Evolutionary conservation across 2,329 filamentous ascomycete genomes (phyloP), one percentile per base, ranked within the genome.

Genomic region (Blastomyces emzantsi): DNA sequence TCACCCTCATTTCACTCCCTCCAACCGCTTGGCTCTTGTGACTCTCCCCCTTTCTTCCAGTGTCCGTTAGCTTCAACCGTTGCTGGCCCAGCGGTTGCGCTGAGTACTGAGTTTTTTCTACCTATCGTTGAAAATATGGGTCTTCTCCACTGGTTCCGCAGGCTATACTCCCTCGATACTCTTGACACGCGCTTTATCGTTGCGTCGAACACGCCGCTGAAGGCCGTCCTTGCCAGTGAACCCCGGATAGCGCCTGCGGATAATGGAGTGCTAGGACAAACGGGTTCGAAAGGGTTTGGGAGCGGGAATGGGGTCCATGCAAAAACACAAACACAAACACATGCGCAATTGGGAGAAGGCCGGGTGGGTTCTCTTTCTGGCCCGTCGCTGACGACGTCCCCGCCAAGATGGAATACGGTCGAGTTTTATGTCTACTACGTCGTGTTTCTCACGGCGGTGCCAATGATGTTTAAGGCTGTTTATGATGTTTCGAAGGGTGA

Each of bases 391-490:
- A 57, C 54, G 17, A 39, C 57, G 5, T 63, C 81, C 66, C 84
- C 86, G 45, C 83, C 92, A 54, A 88, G 84, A 86, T 99, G 93
- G 93, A 85, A 82, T 30, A 95, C 92, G 0, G 82, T 83, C 2
- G 94, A 99, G 77, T 97, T 94, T 78, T 88, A 85, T 73, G 69
- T 92, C 62, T 97, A 99, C 79, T 89, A 87, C 69, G 58, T 88
- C 25, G 77, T 90, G 68, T 84, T 97, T 69, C 66, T 82, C 39
- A 73, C 84, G 6, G 81, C 81, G 63, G 81, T 97, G 33, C 90
- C 91, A 9, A 83, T 87, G 70, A 99, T 99, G 92, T 91, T 96
- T 77, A 96, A 91, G 80, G 82, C 88, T n/a, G 87, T 89, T 11
- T 90, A 92, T 69, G 85, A 90, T 77, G 91, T 96, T 56, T 99